Conservation (phyloP, 441 rosid genomes). For the Brassica balearica region DNA sequence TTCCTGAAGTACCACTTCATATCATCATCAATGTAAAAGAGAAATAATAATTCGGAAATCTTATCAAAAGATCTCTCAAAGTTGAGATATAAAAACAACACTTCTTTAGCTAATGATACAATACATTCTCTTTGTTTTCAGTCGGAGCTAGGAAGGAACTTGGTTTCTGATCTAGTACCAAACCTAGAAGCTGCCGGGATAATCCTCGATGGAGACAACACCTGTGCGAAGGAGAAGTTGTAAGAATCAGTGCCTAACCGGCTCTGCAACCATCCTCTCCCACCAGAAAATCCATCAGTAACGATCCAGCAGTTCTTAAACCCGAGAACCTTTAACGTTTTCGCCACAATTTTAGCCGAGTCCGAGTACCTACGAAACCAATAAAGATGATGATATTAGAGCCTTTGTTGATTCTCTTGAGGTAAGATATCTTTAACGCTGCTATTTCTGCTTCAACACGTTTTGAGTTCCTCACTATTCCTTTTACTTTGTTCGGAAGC, state of each 20-base stretch:
- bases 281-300: conserved; percentile 82
- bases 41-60: background rate
- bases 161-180: conserved; percentile 62
- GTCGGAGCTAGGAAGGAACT: conserved; percentile 80
- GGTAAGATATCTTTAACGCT: conserved; percentile 85
- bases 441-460: conserved; percentile 87
- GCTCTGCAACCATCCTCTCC: conserved; percentile 91
- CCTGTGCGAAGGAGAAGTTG: conserved; percentile 64
- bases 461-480: conserved; percentile 70
- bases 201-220: conserved; percentile 71
- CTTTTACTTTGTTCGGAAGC: conserved; percentile 74
- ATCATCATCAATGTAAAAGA: too few relatives aligned
- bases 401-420: conserved; percentile 82
- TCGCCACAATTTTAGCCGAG: conserved; percentile 78
- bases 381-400: conserved; percentile 60
- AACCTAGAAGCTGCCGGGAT: conserved; percentile 64
- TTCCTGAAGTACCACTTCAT: too few relatives aligned
- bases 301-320: conserved; percentile 81
- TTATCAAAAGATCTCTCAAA: conserved; percentile 31
- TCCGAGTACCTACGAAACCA: conserved; percentile 64
- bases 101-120: background rate
- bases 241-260: conserved; percentile 84
- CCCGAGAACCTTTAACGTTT: conserved; percentile 68
- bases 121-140: conserved; percentile 23
- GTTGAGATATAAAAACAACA: conserved; percentile 18